Base-by-base conservation (phyloP, 805 yeast genomes). In the Priceomyces haplophilus region DNA sequence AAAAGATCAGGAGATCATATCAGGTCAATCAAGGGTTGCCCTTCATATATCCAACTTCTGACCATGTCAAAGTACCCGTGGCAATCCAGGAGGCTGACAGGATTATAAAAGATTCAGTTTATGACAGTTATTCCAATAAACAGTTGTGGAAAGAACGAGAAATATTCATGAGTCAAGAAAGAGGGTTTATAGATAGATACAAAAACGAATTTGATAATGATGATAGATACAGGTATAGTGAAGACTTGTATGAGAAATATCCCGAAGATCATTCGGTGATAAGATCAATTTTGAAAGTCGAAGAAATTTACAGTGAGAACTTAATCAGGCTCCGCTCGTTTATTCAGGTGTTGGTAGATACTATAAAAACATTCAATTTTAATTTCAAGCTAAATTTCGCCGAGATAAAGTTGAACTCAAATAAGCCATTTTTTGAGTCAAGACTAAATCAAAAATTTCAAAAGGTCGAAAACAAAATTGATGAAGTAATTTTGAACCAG, bases 61-160 rank as follows among this genome's bases (percentile, higher is more conserved):
- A 58, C 5, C 67, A 58, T 4, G 62, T 61, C 1, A 56, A 54
- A 24, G 79, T 82, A 0, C 97, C 97, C 0, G 73, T 65, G 31
- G 88, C 95, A 47, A 80, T 90, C 21, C 69, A 75, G 36, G 96
- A 91, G 58, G 97, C 97, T 0, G 74, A 87, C 18, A 76, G 76
- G 11, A 75, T 91, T 7, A 76, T 88, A 47, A 72, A 75, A 21
- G 65, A 76, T 8, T 78, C 85, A 12, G 75, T 87, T 1, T 72
- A 79, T 43, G 83, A 84, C 17, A 82, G 85, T 37, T 76, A 86
- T 42, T 76, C 82, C n/a, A 70, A 79, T 12, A 74, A 79, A 45
- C 89, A 90, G 54, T 61, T 90, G 34, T 82, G 89, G 80, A 60
- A 72, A 20, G 91, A 84, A 45, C 71, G 90, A 41, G 85, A 83